A percentile compares a stretch with the other conserved stretches of the same genome.
These are phyloP conservation scores for Colletotrichum simmondsii DNA, from an alignment of 2,329 filamentous ascomycete species.

Conservation along the genomic window DNA sequence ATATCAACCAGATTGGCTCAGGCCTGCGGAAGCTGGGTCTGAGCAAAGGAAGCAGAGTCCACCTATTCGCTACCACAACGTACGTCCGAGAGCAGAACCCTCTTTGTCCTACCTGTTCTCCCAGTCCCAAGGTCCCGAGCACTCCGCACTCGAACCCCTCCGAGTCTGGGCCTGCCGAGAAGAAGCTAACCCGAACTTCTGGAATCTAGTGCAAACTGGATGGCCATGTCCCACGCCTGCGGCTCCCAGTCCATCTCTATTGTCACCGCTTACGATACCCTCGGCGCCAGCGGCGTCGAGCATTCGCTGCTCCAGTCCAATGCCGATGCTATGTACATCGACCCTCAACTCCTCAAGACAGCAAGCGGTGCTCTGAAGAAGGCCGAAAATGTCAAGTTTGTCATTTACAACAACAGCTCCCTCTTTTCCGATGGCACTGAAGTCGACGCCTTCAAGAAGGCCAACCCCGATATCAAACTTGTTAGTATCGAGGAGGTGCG, in stretches of 20 bases:
- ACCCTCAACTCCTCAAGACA: constrained; percentile 79
- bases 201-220: constrained; percentile 77
- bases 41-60: constrained; percentile 54
- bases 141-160: neutral
- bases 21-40: constrained; percentile 76
- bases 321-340: constrained; percentile 86
- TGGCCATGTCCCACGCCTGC: constrained; percentile 81
- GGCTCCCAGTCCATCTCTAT: constrained; percentile 89
- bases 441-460: constrained; percentile 66
- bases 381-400: constrained; percentile 64
- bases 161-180: neutral
- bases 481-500: constrained; percentile 66
- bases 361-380: constrained; percentile 66
- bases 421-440: constrained; percentile 62
- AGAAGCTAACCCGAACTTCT: constrained; percentile 29
- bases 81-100: constrained; percentile 47
- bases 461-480: constrained; percentile 63
- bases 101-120: neutral
- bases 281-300: constrained; percentile 84
- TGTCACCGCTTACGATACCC: constrained; percentile 94
- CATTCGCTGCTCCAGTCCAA: constrained; percentile 87
- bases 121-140: neutral
- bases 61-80: constrained; percentile 88
- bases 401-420: constrained; percentile 72
- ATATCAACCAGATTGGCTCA: constrained; percentile 75